A percentile compares a stretch with the other conserved stretches of the same genome.
Evolutionary conservation across 2,329 filamentous ascomycete species (phyloP).

Genomic region (Ilyonectria destructans): DNA sequence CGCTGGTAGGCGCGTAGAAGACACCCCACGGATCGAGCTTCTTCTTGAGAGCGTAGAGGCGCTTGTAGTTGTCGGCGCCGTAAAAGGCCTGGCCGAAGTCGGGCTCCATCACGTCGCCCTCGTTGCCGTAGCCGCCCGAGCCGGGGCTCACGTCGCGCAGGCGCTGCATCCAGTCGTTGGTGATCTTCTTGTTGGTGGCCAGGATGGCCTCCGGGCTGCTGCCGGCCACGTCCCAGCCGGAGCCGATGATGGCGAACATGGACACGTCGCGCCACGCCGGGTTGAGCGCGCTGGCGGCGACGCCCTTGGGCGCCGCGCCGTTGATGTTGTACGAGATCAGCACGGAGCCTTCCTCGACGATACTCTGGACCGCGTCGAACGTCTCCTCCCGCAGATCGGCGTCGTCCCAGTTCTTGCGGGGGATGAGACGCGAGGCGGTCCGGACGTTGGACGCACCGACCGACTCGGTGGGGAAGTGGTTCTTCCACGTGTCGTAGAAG

Average conservation of each 20-base stretch:
- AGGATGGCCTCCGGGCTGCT: constrained; percentile 24
- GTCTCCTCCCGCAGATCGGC: constrained; percentile 38
- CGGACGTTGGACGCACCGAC: constrained; percentile 43
- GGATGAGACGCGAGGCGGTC: constrained; percentile 60
- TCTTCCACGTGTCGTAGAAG: constrained; percentile 57
- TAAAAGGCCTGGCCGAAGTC: constrained; percentile 52
- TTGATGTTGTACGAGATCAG: constrained; percentile 48
- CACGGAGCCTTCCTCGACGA: constrained; percentile 44
- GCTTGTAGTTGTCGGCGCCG: constrained; percentile 47
- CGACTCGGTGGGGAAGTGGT: constrained; percentile 56
- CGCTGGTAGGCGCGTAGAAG: constrained; percentile 44
- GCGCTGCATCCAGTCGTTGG: constrained; percentile 37
- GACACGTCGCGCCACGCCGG: constrained; percentile 63
- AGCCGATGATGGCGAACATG: constrained; percentile 54
- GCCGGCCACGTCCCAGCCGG: constrained; percentile 36
- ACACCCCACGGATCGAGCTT: constrained; percentile 51
- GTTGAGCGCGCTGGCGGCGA: constrained; percentile 55
- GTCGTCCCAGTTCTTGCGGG: constrained; percentile 51
- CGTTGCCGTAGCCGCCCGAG: constrained; percentile 51
- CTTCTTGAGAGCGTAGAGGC: constrained; percentile 51
- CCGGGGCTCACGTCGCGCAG: constrained; percentile 38
- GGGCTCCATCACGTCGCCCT: constrained; percentile 54
- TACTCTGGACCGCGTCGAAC: constrained; percentile 38
- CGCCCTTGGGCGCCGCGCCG: constrained; percentile 34
- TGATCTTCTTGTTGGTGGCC: constrained; percentile 49